A percentile compares a stretch with the other conserved stretches of the same genome.
Conservation (phyloP, 2,329 filamentous ascomycete genomes). For the Didymella lethalis region DNA sequence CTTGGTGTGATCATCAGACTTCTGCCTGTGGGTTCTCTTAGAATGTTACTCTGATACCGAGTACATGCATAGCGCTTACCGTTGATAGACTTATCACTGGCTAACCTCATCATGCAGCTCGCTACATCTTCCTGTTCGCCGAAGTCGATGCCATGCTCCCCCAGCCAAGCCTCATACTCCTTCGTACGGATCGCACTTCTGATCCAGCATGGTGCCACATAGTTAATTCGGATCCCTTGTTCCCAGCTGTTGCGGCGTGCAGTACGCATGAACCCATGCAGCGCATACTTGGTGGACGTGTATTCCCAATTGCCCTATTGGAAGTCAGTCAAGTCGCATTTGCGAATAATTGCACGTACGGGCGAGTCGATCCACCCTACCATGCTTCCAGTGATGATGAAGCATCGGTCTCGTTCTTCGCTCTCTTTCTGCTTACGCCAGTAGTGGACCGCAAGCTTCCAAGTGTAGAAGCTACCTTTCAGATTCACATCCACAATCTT, state of each 20-base stretch:
- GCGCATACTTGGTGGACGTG: conserved; percentile 47
- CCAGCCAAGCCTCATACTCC: conserved; percentile 23
- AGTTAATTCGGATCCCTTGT: conserved; percentile 30
- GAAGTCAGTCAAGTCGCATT: background rate
- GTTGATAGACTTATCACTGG: conserved; percentile 32
- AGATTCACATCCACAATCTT: background rate
- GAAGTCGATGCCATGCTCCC: conserved; percentile 54
- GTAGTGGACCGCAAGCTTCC: conserved; percentile 32
- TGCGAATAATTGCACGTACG: conserved; percentile 4
- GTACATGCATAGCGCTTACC: conserved; percentile 37
- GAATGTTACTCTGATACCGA: background rate
- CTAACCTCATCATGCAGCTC: conserved; percentile 46
- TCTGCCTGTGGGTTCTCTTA: background rate
- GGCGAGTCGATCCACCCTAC: conserved; percentile 31
- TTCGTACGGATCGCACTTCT: background rate
- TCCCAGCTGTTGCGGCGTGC: conserved; percentile 26
- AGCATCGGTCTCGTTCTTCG: conserved; percentile 26
- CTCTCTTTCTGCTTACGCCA: conserved; percentile 29
- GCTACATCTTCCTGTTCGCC: conserved; percentile 43
- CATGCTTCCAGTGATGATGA: conserved; percentile 31
- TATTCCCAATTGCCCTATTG: conserved; percentile 46
- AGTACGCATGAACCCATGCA: conserved; percentile 29
- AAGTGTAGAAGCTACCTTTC: conserved; percentile 19
- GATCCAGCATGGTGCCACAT: conserved; percentile 23
- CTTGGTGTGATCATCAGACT: background rate